phyloP scores from a whole-genome alignment of 371 early-diverging fungal genomes.

The Syncephalastrum monosporum region DNA sequence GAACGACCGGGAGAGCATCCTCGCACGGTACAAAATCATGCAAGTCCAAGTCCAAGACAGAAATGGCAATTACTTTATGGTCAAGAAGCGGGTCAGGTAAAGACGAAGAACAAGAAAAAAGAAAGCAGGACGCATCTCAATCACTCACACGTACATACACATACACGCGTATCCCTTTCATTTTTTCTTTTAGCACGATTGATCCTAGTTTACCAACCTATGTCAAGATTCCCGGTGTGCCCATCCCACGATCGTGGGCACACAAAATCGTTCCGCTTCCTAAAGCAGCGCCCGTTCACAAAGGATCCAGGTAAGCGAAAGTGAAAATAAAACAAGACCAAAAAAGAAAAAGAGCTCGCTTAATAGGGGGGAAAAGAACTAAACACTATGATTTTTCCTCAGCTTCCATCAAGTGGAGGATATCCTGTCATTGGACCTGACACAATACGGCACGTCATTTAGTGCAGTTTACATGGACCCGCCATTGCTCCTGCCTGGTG shows the following conservation, averaged over 20 bases:
- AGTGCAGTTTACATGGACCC: slow-evolving; percentile 92
- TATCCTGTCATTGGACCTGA: slow-evolving; percentile 48
- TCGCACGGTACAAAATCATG: slow-evolving; percentile 81
- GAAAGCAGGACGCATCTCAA: neutral
- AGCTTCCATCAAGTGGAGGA: slow-evolving; percentile 39
- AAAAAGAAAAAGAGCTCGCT: neutral
- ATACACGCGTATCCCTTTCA: neutral
- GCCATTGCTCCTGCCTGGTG: slow-evolving; percentile 73
- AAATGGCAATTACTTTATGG: slow-evolving; percentile 75
- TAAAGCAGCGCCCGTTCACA: too few species aligned
- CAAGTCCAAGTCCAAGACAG: slow-evolving; percentile 82
- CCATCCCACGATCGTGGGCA: slow-evolving; percentile 86
- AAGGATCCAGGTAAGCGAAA: neutral
- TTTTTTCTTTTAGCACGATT: slow-evolving; percentile 42
- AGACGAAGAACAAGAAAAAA: neutral
- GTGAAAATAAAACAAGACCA: neutral
- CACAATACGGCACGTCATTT: slow-evolving; percentile 62
- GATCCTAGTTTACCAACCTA: slow-evolving; percentile 87
- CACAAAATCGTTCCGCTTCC: slow-evolving; percentile 59
- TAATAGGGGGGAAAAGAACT: too few species aligned
- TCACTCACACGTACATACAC: neutral
- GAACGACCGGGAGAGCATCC: slow-evolving; percentile 62
- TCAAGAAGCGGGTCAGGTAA: slow-evolving; percentile 75
- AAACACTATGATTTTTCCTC: neutral
- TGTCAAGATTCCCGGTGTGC: slow-evolving; percentile 81